Base-by-base conservation (phyloP, 768 basidiomycete species). In the Arthromyces matolae region DNA sequence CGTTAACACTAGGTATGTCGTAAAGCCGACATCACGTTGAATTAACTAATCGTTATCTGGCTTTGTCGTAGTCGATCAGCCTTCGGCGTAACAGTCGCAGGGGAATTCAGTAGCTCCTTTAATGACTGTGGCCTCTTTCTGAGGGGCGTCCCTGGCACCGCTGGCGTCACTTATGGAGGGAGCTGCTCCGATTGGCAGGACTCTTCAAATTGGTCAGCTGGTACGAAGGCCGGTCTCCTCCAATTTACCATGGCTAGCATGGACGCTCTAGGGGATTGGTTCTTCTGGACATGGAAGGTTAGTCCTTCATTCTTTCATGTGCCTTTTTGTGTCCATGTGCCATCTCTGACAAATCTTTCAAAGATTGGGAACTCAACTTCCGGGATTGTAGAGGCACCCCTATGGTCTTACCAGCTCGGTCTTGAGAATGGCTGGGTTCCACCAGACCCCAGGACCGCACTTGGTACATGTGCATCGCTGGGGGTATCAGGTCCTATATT, bases 1-100 rank as follows among this genome's bases (percentile, higher is more conserved):
- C 8, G 46, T 62, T 13, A 57, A 64, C 29, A 44, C 8, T n/a
- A 65, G 64, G 64, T 64, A 25, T n/a, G 33, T 47, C 3, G 12
- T 13, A 41, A 41, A 37, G 2, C 20, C 33, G 27, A 23, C 16
- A 47, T 44, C 14, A 41, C 43, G 40, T 53, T 24, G 23, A 22
- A 40, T 42, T 34, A 9, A 18, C 54, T 56, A 34, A 53, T 53
- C 10, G 7, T 35, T 25, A 42, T 42, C 34, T 35, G 16, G 24
- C 38, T 36, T 44, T 8, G 32, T 20, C 29, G 3, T 24, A 61
- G 60, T 49, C 60, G 56, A 49, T 41, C 50, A 23, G 34, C 52
- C 34, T 89, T 88, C 55, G 89, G 89, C 10, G 65, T 90, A 34
- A 81, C 81, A 6, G 55, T 83, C 19, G 80, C 83, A 1, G 89